Base-by-base conservation (phyloP, 2,329 filamentous ascomycete species). In the Sarocladiaceae sp. region DNA sequence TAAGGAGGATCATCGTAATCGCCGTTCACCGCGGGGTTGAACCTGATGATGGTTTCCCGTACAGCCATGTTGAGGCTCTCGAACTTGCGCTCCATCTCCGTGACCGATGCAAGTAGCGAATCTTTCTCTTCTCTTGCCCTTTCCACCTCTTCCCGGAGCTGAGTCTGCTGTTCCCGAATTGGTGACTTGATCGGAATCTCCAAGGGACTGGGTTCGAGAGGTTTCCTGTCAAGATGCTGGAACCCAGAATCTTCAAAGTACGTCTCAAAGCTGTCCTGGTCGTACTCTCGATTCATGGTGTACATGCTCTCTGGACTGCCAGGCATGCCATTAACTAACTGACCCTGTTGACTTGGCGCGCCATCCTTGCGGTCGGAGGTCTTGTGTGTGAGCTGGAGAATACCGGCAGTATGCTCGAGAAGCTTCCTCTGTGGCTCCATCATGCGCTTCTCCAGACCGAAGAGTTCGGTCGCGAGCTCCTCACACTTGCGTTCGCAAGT, bases 311-410 rank as follows among this genome's bases (percentile, higher is more conserved):
- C 85, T 6, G 85, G 84, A 54, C 83, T 89, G 45, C 83, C 81
- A 5, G 84, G 85, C 49, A 87, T 79, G 16, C 76, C 78, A 45
- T 76, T 76, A 32, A 69, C 58, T 6, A 66, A 57, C 35, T 67
- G 64, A 1, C 61, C 59, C 26, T 61, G 63, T 29, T 27, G 37
- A 16, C 10, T 15, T 2, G 67, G 63, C 42, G 70, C 65, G 6
- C 68, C 61, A 3, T 65, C 55, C 44, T 68, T 68, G 52, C 76
- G 78, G 56, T 78, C 84, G n/a, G 84, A 72, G 1, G 78, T 80
- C 54, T 83, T 85, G 64, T 97, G 90, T 7, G 90, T 94, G 62
- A 95, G 77, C 59, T 95, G 89, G 44, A 98, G 69, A 31, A 98
- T 87, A 34, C 88, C 91, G 12, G 93, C 90, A 0, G 91, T 97